Evolutionary conservation across 805 yeast genomes (phyloP).

Genomic region (Nakazawaea ishiwadae): DNA sequence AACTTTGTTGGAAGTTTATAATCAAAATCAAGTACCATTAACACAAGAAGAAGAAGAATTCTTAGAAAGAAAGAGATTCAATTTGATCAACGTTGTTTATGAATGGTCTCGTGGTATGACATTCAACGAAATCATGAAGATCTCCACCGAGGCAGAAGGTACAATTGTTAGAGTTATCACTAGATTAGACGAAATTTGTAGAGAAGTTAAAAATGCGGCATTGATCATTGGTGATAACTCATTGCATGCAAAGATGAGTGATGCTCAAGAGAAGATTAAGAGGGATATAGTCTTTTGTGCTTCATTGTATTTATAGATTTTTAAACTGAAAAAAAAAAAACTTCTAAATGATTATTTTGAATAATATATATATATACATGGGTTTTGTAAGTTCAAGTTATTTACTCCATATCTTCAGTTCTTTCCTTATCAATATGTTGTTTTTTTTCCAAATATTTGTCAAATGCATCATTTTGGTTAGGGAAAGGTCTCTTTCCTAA

Average conservation of each 20-base stretch:
- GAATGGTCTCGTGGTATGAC: conserved; percentile 98
- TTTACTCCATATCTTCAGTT: conserved; percentile 2
- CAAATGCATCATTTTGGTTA: conserved; percentile 83
- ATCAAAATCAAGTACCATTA: conserved; percentile 63
- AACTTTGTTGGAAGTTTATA: conserved; percentile 55
- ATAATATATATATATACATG: neutral
- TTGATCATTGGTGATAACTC: conserved; percentile 89
- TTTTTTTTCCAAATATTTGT: conserved; percentile 62
- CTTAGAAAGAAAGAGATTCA: conserved; percentile 79
- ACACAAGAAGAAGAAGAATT: conserved; percentile 86
- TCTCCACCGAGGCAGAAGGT: conserved; percentile 91
- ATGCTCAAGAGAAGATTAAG: conserved; percentile 91
- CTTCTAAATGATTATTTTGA: too few species aligned
- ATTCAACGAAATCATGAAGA: conserved; percentile 84
- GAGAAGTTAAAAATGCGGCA: conserved; percentile 92
- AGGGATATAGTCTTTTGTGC: conserved; percentile 98
- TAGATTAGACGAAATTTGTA: conserved; percentile 88
- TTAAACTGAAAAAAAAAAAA: neutral
- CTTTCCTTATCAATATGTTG: conserved; percentile 4
- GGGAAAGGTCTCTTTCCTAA: conserved; percentile 77
- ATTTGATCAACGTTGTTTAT: conserved; percentile 87
- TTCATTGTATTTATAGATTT: conserved; percentile 51
- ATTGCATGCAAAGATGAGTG: conserved; percentile 84
- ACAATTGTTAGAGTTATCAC: conserved; percentile 95
- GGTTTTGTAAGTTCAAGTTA: neutral